Evolutionary conservation across 2,329 filamentous ascomycete species (phyloP), one percentile per base, ranked within the genome.

Genomic region (Aspergillus sp.): DNA sequence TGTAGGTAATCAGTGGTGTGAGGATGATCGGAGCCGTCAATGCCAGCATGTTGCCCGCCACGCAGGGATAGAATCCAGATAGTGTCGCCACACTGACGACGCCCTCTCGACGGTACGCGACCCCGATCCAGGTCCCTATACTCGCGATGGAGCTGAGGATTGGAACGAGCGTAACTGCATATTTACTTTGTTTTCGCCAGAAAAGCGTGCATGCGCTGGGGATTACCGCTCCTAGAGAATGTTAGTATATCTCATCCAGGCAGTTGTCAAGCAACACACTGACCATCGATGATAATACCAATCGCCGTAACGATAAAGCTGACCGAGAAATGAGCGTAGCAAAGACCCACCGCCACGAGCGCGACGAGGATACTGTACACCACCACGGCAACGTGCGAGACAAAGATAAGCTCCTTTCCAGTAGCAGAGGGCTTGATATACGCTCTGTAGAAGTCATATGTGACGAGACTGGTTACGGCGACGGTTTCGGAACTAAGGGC

Each of bases 91-190:
- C 74, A 38, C 73, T 75, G 34, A 77, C 68, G 2, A 66, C 68
- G 41, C 76, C 68, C 48, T 74, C 73, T 23, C 75, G 65, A n/a
- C 69, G 69, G n/a, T 72, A 64, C 3, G 76, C 73, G 3, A 71
- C 74, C 8, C 75, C 66, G 8, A 78, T 66, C 76, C 76, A 78
- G 15, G 74, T 74, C 17, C 62, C 45, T 34, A 71, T 64, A 15
- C 63, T 67, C 1, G 66, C 64, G 3, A 59, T 59, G 9, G 65
- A 67, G n/a, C 63, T 61, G 2, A 70, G 56, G 1, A 69, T 50
- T 19, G 71, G 69, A 6, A 67, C 66, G 22, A 64, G 52, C 22
- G 69, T 63, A 13, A 67, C 66, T 1, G 71, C 71, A 13, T 62
- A 47, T 15, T 64, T 66, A 13, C 61, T 65, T 49, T 74, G 71